These are phyloP conservation scores for Hibiscus trionum DNA, from an alignment of 345 rosid genomes.

Conservation along the genomic window DNA sequence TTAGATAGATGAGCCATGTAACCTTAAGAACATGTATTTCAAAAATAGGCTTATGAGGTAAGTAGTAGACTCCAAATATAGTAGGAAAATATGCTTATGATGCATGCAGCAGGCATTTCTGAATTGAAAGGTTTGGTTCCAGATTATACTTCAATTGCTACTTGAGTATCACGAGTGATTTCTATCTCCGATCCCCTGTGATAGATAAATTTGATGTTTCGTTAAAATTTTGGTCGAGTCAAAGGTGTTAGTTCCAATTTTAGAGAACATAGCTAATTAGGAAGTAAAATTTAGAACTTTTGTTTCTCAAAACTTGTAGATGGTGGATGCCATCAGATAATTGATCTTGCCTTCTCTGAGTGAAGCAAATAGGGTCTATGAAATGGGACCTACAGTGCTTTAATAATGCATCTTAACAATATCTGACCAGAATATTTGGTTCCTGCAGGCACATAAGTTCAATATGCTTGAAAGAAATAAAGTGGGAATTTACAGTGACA, in stretches of 20 bases:
- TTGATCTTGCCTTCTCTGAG: not conserved
- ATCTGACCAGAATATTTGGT: constrained; percentile 44
- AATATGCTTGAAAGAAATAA: constrained; percentile 38
- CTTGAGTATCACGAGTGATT: not conserved
- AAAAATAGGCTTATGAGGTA: not conserved
- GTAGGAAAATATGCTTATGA: not conserved
- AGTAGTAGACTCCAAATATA: not conserved
- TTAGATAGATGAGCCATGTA: not conserved
- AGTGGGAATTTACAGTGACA: constrained; percentile 39
- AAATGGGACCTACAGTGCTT: not conserved
- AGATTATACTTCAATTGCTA: not conserved
- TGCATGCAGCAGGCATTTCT: not conserved
- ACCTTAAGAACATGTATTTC: not conserved
- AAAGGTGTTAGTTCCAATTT: not conserved
- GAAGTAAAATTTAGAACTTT: not conserved
- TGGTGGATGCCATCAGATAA: not conserved
- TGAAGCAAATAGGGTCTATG: not conserved
- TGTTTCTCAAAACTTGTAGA: not conserved
- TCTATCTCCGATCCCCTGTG: constrained; percentile 26
- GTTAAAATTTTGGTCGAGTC: not conserved
- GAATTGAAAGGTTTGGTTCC: not conserved
- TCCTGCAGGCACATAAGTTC: constrained; percentile 98
- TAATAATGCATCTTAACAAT: not conserved
- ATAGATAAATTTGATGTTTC: not conserved
- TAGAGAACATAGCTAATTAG: not conserved